Conservation (phyloP, 116 monocot genomes). For the Posidonia oceanica region DNA sequence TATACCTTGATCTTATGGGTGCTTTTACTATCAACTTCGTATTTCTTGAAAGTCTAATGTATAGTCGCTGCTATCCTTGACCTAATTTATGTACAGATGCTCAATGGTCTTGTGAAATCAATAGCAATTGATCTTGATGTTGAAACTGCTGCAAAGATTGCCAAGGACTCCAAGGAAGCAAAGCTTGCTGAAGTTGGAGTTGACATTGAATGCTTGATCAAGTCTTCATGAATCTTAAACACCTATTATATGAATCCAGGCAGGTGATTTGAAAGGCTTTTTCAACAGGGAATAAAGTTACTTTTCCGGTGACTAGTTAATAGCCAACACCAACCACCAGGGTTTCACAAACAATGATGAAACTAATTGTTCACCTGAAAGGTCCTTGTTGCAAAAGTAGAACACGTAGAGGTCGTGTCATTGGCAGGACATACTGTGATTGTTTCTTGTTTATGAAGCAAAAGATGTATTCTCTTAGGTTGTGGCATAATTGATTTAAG, state of each 20-base stretch:
- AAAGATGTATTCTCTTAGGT: too few relatives aligned
- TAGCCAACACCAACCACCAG: too few relatives aligned
- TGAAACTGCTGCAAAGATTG: constrained; percentile 40
- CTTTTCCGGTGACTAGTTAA: not conserved
- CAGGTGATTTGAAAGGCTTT: too few relatives aligned
- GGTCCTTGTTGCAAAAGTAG: too few relatives aligned
- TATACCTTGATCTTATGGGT: not conserved
- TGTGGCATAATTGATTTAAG: too few relatives aligned
- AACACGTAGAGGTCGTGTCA: too few relatives aligned
- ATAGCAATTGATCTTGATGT: constrained; percentile 90
- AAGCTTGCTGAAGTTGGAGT: constrained; percentile 81
- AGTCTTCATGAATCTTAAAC: constrained; percentile 5
- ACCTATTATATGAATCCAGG: too few relatives aligned
- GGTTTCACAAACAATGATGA: too few relatives aligned
- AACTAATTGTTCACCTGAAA: too few relatives aligned
- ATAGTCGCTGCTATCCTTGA: constrained; percentile 27
- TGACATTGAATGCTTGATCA: constrained; percentile 64
- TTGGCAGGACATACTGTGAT: too few relatives aligned
- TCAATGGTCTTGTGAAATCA: constrained; percentile 63
- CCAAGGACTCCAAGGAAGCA: constrained; percentile 50
- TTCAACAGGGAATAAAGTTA: too few relatives aligned
- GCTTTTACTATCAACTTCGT: not conserved
- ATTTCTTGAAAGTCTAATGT: not conserved
- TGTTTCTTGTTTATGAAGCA: too few relatives aligned
- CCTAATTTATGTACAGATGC: constrained; percentile 43